Base-by-base conservation (phyloP, 306 rosid genomes). In the Citrullus mucosospermus region DNA sequence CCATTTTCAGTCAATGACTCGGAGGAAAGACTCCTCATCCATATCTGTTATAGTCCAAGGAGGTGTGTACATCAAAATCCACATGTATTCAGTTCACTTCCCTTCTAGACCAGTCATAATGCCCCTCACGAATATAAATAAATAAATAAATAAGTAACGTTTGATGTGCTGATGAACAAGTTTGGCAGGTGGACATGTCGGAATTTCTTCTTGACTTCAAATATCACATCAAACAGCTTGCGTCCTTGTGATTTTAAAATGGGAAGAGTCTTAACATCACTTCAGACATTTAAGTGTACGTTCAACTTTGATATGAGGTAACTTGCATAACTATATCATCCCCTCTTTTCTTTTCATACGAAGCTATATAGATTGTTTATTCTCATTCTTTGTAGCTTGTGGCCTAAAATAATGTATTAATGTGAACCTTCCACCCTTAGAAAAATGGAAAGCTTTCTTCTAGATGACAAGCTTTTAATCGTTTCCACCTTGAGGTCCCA, bases 161-260 rank as follows among this genome's bases (percentile, higher is more conserved):
- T 46, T 34, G 60, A 38, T 20, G 30, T 54, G 79, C 78, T 84
- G 72, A 75, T 76, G 56, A 57, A 68, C 56, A 69, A 72, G 53
- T 36, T 75, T 73, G 78, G 83, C 67, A 95, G 99, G 86, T 95
- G 99, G 99, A 87, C 90, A 16, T 92, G 97, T 82, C 90, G 97
- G 76, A 91, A 81, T 79, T 95, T 93, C 72, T 81, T 88, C 3
- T 77, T 89, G 75, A 86, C 93, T 62, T 88, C 96, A 54, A 92
- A 87, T 85, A 84, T 95, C 81, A 84, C 97, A 20, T 89, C 97
- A 32, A 90, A 87, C 83, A 88, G 90, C 84, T 83, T 95, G 68
- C 88, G 93, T 34, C 97, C 97, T 70, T 95, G 96, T 81, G 99
- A 95, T 85, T 95, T 95, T 78, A 95, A 91, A 83, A 87, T 87